These are phyloP conservation scores for Chaetomiaceae sp. DNA, from an alignment of 2,329 filamentous ascomycete species.

Conservation along the genomic window DNA sequence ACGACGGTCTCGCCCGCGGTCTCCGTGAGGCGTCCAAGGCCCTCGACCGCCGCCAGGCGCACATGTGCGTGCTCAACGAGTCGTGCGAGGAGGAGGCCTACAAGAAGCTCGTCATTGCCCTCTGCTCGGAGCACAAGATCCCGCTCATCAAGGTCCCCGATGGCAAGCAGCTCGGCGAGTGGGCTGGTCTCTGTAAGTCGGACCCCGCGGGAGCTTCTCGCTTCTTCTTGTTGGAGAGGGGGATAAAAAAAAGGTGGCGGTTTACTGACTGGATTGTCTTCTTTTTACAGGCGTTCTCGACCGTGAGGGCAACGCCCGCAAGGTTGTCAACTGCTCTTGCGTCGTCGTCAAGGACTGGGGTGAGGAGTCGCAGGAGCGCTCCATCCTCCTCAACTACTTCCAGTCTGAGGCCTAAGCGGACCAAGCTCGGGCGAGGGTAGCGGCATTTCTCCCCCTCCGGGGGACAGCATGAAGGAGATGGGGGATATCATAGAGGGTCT, in stretches of 20 bases:
- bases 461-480: not conserved
- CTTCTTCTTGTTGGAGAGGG: too few species aligned
- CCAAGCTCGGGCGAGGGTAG: slow-evolving; percentile 22
- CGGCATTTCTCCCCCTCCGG: slow-evolving; percentile 29
- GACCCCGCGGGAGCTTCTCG: slow-evolving; percentile 1
- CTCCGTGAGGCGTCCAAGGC: slow-evolving; percentile 98
- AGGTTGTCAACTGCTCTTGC: slow-evolving; percentile 99
- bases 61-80: slow-evolving; percentile 99
- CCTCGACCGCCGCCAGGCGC: slow-evolving; percentile 95
- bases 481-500: slow-evolving; percentile 13
- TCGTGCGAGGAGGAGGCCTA: slow-evolving; percentile 99
- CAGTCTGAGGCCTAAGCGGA: slow-evolving; percentile 70
- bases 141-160: slow-evolving; percentile 99
- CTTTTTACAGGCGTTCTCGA: slow-evolving; percentile 84
- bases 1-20: slow-evolving; percentile 97
- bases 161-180: slow-evolving; percentile 99
- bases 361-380: slow-evolving; percentile 98
- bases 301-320: slow-evolving; percentile 98
- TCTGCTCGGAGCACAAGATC: slow-evolving; percentile 99
- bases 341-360: slow-evolving; percentile 99
- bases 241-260: not conserved
- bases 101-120: slow-evolving; percentile 99
- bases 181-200: slow-evolving; percentile 96
- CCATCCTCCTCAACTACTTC: slow-evolving; percentile 99
- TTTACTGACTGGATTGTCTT: slow-evolving; percentile 15